Conservation (phyloP, 495 filamentous ascomycete genomes). For the Penicillium antarcticum region DNA sequence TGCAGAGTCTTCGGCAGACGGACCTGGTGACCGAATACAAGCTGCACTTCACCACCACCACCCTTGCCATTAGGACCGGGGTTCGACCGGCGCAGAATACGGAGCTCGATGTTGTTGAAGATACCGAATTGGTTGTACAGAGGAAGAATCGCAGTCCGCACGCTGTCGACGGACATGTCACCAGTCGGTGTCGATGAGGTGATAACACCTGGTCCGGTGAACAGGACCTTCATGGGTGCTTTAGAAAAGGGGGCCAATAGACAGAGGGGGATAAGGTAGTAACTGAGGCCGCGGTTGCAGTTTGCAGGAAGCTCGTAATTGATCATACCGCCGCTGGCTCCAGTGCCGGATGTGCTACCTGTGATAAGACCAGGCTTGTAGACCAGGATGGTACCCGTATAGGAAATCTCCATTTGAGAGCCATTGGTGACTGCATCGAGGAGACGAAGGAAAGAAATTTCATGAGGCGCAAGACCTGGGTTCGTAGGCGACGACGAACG, state of each 20-base stretch:
- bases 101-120: conserved; percentile 78
- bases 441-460: conserved; percentile 93
- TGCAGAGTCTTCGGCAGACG: conserved; percentile 93
- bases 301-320: conserved; percentile 71
- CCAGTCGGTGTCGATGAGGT: conserved; percentile 76
- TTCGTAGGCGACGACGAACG: conserved; percentile 76
- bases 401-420: conserved; percentile 86
- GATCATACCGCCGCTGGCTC: conserved; percentile 68
- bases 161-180: conserved; percentile 86
- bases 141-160: conserved; percentile 89
- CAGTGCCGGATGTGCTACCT: conserved; percentile 65
- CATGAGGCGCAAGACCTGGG: conserved; percentile 85
- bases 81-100: conserved; percentile 77
- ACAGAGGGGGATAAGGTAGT: conserved; percentile 86
- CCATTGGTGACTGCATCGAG: conserved; percentile 96
- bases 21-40: conserved; percentile 88
- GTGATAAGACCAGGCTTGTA: conserved; percentile 92
- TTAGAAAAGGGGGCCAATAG: conserved; percentile 94
- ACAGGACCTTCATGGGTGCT: conserved; percentile 77
- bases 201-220: conserved; percentile 90
- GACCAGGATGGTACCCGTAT: conserved; percentile 87
- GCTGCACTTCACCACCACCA: conserved; percentile 86
- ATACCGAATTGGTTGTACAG: conserved; percentile 89
- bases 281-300: conserved; percentile 79
- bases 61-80: conserved; percentile 67